Evolutionary conservation across 208 protist species (phyloP), one percentile per base, ranked within the genome.

Genomic region (Vickermania spadyakhi): DNA sequence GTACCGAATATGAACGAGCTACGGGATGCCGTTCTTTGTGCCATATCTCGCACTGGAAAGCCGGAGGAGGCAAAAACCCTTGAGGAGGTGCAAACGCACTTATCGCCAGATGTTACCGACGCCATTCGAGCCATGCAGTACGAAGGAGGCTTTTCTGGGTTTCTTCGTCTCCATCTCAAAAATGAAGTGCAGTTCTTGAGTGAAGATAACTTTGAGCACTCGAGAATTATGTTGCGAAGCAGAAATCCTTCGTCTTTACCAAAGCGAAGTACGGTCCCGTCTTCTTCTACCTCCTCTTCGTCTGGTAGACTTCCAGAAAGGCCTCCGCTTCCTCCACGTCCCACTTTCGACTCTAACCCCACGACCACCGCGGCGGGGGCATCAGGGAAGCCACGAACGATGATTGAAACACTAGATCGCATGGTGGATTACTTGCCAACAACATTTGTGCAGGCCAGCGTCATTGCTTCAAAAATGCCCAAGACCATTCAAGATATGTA

Each of bases 361-460:
- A 11, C 25, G 5, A 55, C 51, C n/a, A 7, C 51, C 13, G 5
- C 25, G 5, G 11, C 13, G 21, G 26, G 26, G 7, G 2, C 52
- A 30, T 4, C 58, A 4, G 23, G 4, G 2, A 28, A 28, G 21
- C 68, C 71, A 28, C 71, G 64, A n/a, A 76, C 58, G 28, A 52
- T 58, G 3, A 65, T 81, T 29, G 77, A 88, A 36, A 36, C 89
- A 2, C 52, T 95, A 31, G 81, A 89, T 21, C 68, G 54, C 2
- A 59, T 95, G 7, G 77, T 88, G 27, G 72, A 72, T 25, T 95
- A 77, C 60, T 81, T 95, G 41, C 88, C 88, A 11, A 95, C 88
- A 1, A 91, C 86, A 52, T 95, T 82, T 62, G 73, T 89, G 4
- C 41, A 67, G 7, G 61, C 72, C 2, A 72, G 86, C 22, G 70